These are phyloP conservation scores for Prunus yedoensis DNA, from an alignment of 331 rosid genomes.

Conservation along the genomic window DNA sequence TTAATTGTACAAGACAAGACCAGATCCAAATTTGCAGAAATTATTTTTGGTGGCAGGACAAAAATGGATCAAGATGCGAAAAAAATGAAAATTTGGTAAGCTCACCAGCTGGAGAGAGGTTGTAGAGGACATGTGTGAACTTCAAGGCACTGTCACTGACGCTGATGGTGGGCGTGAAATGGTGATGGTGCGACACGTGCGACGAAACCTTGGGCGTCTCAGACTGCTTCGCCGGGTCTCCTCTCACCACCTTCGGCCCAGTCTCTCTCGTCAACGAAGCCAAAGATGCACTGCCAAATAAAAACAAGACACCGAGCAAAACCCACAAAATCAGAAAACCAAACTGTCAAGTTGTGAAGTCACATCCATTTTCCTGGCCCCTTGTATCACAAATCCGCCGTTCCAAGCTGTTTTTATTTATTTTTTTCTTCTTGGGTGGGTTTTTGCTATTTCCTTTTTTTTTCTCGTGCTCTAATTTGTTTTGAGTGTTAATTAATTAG, in stretches of 20 bases:
- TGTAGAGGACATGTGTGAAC: constrained; percentile 89
- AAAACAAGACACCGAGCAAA: not conserved
- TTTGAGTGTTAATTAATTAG: too few relatives aligned
- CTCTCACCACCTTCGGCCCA: constrained; percentile 83
- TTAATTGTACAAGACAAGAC: too few relatives aligned
- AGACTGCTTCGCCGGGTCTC: constrained; percentile 64
- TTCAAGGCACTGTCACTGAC: constrained; percentile 84
- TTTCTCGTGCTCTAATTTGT: too few relatives aligned
- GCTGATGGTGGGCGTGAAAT: constrained; percentile 50
- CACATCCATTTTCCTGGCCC: not conserved
- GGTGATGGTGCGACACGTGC: constrained; percentile 38
- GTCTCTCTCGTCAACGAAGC: constrained; percentile 85
- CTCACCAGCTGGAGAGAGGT: constrained; percentile 87
- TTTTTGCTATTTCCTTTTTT: too few relatives aligned
- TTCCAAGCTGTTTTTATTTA: too few relatives aligned
- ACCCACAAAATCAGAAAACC: not conserved
- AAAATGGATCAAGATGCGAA: too few relatives aligned
- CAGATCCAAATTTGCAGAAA: too few relatives aligned
- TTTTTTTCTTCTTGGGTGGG: too few relatives aligned
- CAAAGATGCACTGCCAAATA: constrained; percentile 60
- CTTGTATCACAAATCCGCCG: too few relatives aligned
- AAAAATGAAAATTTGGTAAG: too few relatives aligned
- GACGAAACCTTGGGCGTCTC: constrained; percentile 31
- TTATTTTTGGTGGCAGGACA: too few relatives aligned
- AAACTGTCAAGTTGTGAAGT: not conserved